These are phyloP conservation scores for Mortierella sp. DNA, from an alignment of 371 early-diverging fungal species.

Conservation along the genomic window DNA sequence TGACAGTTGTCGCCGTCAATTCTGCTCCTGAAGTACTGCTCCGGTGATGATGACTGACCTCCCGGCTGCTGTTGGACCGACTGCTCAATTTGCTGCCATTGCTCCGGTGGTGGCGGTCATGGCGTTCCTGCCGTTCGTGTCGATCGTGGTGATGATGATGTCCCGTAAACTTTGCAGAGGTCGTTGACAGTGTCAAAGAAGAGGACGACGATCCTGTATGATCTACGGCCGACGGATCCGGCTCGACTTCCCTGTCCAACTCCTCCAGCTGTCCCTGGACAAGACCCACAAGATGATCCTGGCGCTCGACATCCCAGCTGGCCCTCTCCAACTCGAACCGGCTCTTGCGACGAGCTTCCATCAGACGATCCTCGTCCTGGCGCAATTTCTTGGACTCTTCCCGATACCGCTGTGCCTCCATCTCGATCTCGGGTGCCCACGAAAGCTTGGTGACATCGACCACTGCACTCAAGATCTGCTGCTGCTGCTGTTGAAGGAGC, in stretches of 20 bases:
- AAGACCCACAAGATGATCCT: constrained; percentile 55
- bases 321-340: constrained; percentile 54
- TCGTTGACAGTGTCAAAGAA: constrained; percentile 6
- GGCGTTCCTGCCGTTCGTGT: constrained; percentile 36
- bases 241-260: constrained; percentile 48
- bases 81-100: constrained; percentile 46
- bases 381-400: constrained; percentile 49
- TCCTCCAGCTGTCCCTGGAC: constrained; percentile 54
- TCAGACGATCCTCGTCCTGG: constrained; percentile 45
- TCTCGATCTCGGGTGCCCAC: constrained; percentile 54
- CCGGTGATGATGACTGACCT: constrained; percentile 31
- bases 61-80: constrained; percentile 31
- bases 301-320: constrained; percentile 56
- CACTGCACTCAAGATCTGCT: constrained; percentile 51
- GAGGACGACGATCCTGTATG: constrained; percentile 2
- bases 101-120: constrained; percentile 46
- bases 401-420: constrained; percentile 48
- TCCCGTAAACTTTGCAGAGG: constrained; percentile 17
- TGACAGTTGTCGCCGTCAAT: neutral
- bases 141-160: constrained; percentile 24
- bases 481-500: constrained; percentile 51
- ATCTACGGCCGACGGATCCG: constrained; percentile 29
- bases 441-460: constrained; percentile 53
- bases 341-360: constrained; percentile 54
- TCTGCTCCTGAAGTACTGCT: constrained; percentile 20